phyloP scores from a whole-genome alignment of 345 rosid species.

The Gossypium bickii region DNA sequence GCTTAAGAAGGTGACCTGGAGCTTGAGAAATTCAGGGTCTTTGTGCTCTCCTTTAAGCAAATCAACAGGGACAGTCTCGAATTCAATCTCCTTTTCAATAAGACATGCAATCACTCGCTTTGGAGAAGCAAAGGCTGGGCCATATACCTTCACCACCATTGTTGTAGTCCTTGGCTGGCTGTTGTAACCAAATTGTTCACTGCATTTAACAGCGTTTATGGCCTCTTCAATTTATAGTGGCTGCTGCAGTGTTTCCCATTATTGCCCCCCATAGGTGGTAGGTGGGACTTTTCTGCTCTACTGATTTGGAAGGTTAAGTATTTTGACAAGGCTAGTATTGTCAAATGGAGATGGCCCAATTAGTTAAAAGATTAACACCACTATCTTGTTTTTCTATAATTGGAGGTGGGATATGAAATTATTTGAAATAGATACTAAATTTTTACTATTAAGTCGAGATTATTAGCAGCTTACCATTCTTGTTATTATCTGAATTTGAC shows the following conservation, averaged over 20 bases:
- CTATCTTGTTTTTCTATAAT: too few species aligned
- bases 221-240: background rate
- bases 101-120: constrained; percentile 12
- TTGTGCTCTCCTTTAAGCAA: constrained; percentile 59
- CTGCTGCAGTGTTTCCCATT: background rate
- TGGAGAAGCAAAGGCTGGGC: constrained; percentile 6
- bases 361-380: too few species aligned
- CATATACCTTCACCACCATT: constrained; percentile 18
- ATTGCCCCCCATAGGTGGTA: background rate
- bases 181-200: background rate
- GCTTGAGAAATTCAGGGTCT: constrained; percentile 45
- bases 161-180: background rate
- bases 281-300: background rate
- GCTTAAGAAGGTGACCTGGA: constrained; percentile 40
- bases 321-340: background rate
- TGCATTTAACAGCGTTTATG: background rate
- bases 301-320: background rate
- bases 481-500: too few species aligned
- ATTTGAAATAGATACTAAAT: too few species aligned
- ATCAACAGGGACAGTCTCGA: constrained; percentile 57
- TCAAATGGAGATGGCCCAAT: too few species aligned
- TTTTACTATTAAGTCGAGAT: too few species aligned
- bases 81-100: constrained; percentile 52
- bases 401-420: too few species aligned
- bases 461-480: too few species aligned